These are phyloP conservation scores for Medicago truncatula DNA, from an alignment of 306 rosid species.

Conservation along the genomic window MtrunA17r5.0-ANR NC_053046.1:4411501-4412000, in stretches of 20 bases:
- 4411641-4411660: slow-evolving; percentile 79
- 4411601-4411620: slow-evolving; percentile 80
- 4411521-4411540: slow-evolving; percentile 50
- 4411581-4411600: slow-evolving; percentile 84
- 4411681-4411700: slow-evolving; percentile 66
- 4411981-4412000: neutral
- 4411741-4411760: neutral
- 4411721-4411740: slow-evolving; percentile 36
- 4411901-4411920: slow-evolving; percentile 69
- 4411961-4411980: slow-evolving; percentile 29
- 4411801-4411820: slow-evolving; percentile 69
- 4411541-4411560: slow-evolving; percentile 74
- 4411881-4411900: slow-evolving; percentile 51
- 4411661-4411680: slow-evolving; percentile 73
- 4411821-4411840: slow-evolving; percentile 65
- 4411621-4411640: slow-evolving; percentile 67
- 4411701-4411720: slow-evolving; percentile 40
- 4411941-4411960: slow-evolving; percentile 19
- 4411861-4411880: slow-evolving; percentile 8
- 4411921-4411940: slow-evolving; percentile 14
- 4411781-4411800: neutral
- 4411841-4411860: slow-evolving; percentile 18
- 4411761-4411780: neutral
- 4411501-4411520: slow-evolving; percentile 82
- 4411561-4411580: slow-evolving; percentile 69